These are phyloP conservation scores for Amanita pallidorosea DNA, from an alignment of 768 basidiomycete genomes.

Conservation along the genomic window DNA sequence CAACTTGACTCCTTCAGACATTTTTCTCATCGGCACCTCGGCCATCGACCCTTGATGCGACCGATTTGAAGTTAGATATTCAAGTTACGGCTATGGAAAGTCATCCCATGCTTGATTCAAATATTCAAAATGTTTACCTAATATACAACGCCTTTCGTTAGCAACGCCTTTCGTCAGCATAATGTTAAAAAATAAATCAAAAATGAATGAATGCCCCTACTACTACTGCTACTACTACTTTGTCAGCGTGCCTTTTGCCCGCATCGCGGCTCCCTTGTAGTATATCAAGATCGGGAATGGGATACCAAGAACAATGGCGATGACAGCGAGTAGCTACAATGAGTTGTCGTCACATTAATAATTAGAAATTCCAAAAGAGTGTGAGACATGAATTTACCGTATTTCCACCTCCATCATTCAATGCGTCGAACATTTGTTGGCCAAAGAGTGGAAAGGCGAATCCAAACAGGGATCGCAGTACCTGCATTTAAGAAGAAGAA, in stretches of 20 bases:
- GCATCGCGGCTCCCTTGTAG: slow-evolving; percentile 45
- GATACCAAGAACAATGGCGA: slow-evolving; percentile 49
- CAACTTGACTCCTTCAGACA: too few relatives aligned
- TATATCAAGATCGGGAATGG: slow-evolving; percentile 71
- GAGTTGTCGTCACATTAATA: neutral
- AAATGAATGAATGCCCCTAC: too few relatives aligned
- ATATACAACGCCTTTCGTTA: too few relatives aligned
- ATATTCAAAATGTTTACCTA: too few relatives aligned
- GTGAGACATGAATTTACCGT: slow-evolving; percentile 24
- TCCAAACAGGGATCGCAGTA: slow-evolving; percentile 36
- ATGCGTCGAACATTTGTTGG: slow-evolving; percentile 49
- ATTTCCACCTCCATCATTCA: slow-evolving; percentile 61
- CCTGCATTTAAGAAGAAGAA: slow-evolving; percentile 12
- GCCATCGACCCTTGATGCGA: too few relatives aligned
- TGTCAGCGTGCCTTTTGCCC: slow-evolving; percentile 21
- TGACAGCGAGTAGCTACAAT: slow-evolving; percentile 40
- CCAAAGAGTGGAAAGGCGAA: slow-evolving; percentile 41
- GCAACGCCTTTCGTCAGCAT: too few relatives aligned
- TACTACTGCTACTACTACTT: neutral
- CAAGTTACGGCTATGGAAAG: too few relatives aligned
- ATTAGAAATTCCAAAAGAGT: neutral
- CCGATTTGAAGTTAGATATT: too few relatives aligned
- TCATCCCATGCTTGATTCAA: too few relatives aligned
- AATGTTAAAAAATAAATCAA: too few relatives aligned
- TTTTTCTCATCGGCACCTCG: too few relatives aligned